These are phyloP conservation scores for Clitopilus passeckerianus DNA, from an alignment of 768 basidiomycete genomes.

Conservation along the genomic window DNA sequence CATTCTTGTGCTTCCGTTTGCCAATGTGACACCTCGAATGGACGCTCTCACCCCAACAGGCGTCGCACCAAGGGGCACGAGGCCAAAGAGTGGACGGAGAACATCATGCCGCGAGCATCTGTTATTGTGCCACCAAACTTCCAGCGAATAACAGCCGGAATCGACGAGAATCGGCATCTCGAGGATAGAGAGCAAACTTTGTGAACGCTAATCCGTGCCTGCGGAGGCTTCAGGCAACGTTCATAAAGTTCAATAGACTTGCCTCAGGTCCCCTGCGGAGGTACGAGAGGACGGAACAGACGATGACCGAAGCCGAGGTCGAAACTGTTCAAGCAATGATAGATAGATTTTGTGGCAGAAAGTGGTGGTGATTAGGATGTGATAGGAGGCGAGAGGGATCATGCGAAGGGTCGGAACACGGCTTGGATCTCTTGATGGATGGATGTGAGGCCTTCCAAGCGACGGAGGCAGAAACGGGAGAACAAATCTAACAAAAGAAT, in stretches of 20 bases:
- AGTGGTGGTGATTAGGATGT: background rate
- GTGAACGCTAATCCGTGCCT: background rate
- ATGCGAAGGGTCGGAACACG: background rate
- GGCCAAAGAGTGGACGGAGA: background rate
- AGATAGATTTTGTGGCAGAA: background rate
- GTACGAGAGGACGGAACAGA: background rate
- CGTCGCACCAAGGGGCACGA: background rate
- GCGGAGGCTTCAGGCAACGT: background rate
- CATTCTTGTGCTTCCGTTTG: background rate
- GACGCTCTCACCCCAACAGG: background rate
- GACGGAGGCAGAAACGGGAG: background rate
- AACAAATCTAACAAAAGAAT: too few species aligned
- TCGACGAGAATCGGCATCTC: too few species aligned
- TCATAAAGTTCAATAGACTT: background rate
- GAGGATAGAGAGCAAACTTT: too few species aligned
- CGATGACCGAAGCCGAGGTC: background rate
- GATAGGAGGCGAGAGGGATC: background rate
- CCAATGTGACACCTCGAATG: background rate
- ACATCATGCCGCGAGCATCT: too few species aligned
- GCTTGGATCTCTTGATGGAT: background rate
- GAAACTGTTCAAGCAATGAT: background rate
- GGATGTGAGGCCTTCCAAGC: background rate
- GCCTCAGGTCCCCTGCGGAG: background rate
- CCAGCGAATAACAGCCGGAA: too few species aligned
- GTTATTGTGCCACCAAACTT: too few species aligned